Conservation (phyloP, 306 rosid species). For the Cercis canadensis region DNA sequence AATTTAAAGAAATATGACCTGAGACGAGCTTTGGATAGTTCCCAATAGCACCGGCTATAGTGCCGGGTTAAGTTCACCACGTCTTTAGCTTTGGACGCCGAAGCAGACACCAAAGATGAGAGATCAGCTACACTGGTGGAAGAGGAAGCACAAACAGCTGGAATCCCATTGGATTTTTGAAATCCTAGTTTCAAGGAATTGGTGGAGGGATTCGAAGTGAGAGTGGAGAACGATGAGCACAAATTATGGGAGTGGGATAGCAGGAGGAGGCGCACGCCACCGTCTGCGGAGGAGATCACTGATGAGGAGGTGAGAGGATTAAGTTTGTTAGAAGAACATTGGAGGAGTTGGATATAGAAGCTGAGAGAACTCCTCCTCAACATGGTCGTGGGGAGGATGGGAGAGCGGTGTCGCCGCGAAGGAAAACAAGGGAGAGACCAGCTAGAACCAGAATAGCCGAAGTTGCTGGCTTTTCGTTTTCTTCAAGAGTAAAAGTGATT, state of each 20-base stretch:
- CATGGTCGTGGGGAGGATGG: background rate
- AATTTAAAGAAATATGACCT: constrained; percentile 43
- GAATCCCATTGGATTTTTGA: constrained; percentile 41
- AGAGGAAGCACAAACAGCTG: constrained; percentile 11
- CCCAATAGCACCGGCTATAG: constrained; percentile 81
- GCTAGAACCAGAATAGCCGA: too few relatives aligned
- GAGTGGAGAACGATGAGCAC: constrained; percentile 16
- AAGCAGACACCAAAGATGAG: constrained; percentile 39
- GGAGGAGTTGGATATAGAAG: constrained; percentile 26
- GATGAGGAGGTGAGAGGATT: background rate
- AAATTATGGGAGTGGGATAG: constrained; percentile 6
- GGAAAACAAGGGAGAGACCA: too few relatives aligned
- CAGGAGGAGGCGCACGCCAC: background rate
- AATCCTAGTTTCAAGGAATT: constrained; percentile 33
- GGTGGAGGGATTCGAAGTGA: constrained; percentile 10
- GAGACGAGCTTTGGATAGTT: constrained; percentile 92
- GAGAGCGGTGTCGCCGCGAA: background rate
- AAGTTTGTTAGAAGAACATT: background rate
- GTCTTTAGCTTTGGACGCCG: constrained; percentile 45
- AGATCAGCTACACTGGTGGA: constrained; percentile 33
- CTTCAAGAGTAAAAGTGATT: too few relatives aligned
- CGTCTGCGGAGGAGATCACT: background rate
- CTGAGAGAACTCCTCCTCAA: constrained; percentile 16
- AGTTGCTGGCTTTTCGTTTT: too few relatives aligned
- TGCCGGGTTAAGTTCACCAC: constrained; percentile 55